Evolutionary conservation across 768 basidiomycete genomes (phyloP), one percentile per base, ranked within the genome.

Genomic region (Chiua virens): DNA sequence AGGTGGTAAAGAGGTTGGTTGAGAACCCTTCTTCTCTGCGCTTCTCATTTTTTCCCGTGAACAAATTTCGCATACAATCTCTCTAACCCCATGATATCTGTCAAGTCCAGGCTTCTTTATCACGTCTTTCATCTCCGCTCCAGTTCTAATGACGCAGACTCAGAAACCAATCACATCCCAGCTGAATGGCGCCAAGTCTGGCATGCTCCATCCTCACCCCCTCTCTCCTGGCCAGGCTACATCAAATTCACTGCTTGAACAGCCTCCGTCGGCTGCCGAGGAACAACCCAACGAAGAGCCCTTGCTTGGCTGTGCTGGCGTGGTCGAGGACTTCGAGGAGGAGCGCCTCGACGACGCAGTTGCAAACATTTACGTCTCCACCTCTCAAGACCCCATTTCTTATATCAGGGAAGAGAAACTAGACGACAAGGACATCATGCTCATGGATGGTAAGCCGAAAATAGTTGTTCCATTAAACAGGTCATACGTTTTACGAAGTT

Each of bases 401-500:
- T 59, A 75, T 39, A 79, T 89, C 23, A 62, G 83, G 55, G 71
- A 78, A 42, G 86, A 86, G 55, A 74, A 65, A 48, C 54, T 87
- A 11, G 79, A 84, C 50, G 80, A 81, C 22, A 75, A 73, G 44
- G 72, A 74, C 8, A 62, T 69, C 42, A 55, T 75, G 50, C 60
- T 85, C 21, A 84, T 86, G 81, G 81, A 85, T 44, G 80, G 86
- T 84, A 50, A 60, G 66, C 53, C 7, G 55, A 50, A 39, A 50
- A 54, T 50, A 49, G n/a, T 42, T 22, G 20, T 25, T 49, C 40
- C 20, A 56, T 58, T 49, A 49, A 49, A 17, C 14, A 40, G 22
- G 54, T 42, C 52, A 44, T 61, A 53, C 27, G 38, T 45, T 49
- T 48, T 40, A 48, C 23, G 53, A 49, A 42, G 44, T 54, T 55